phyloP scores from a whole-genome alignment of 2,329 filamentous ascomycete species.

The Fusarium sterilihyphosum region DNA sequence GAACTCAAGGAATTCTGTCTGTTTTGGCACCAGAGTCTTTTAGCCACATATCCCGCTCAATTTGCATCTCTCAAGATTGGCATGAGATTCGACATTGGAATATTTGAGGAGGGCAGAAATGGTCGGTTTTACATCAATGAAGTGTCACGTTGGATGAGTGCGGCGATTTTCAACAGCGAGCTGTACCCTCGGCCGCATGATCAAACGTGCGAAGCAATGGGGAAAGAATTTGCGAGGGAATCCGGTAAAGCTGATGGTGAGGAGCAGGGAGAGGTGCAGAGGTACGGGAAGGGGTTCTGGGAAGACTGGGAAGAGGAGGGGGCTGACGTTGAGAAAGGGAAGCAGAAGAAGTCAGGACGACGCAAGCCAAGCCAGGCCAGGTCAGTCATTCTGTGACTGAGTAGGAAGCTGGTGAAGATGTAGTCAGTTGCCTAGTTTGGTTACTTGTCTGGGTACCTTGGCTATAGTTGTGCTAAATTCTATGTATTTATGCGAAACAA shows the following conservation, averaged over 20 bases:
- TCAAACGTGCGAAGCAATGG: neutral
- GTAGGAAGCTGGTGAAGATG: too few species aligned
- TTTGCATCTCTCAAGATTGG: neutral
- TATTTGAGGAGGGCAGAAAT: neutral
- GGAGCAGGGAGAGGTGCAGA: neutral
- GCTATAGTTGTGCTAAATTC: too few species aligned
- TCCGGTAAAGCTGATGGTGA: neutral
- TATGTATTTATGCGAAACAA: too few species aligned
- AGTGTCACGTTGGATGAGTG: neutral
- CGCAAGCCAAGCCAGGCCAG: neutral
- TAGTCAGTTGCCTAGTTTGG: too few species aligned
- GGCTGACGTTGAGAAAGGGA: neutral
- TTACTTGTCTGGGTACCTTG: too few species aligned
- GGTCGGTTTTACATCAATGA: neutral
- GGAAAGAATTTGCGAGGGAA: neutral
- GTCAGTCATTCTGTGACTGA: neutral
- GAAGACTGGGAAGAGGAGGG: neutral
- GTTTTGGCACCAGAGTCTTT: neutral
- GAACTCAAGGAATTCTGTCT: neutral
- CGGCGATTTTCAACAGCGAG: neutral
- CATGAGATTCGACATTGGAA: neutral
- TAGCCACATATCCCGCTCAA: neutral
- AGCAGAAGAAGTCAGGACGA: neutral
- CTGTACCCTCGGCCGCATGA: neutral
- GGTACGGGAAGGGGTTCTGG: too few species aligned